Base-by-base conservation (phyloP, 1,139 yeast genomes). In the Sugiyamaella neomexicana region DNA sequence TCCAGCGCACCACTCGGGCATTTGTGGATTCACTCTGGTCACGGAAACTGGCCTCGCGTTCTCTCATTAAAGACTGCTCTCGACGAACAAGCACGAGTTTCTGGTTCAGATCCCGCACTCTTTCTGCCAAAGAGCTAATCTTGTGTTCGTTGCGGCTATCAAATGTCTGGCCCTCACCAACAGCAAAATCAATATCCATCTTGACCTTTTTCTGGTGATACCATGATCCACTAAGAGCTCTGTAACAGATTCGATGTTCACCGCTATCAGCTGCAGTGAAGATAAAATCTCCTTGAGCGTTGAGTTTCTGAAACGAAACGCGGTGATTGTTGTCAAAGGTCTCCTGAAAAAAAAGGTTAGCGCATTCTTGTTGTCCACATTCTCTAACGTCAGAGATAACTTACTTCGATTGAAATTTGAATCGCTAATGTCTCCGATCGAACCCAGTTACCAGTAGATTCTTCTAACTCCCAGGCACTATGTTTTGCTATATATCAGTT, bases 211-310 rank as follows among this genome's bases (percentile, higher is more conserved):
- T 75, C 68, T 68, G 73, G 55, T 74, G 75, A 69, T 76, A 77
- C 89, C 82, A 82, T 57, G 82, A 83, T 60, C 79, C 79, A 37
- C 81, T 76, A 60, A 81, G 78, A 3, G 89, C 86, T 55, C 83
- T 82, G 63, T 85, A 75, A 70, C 95, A 86, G 48, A 86, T 78
- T 63, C 80, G 74, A 72, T 86, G 93, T 65, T 84, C 88, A 44
- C 95, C 95, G 36, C 83, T 75, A 49, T 82, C 89, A 48, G 82
- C 73, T 1, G 91, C 85, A 31, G 83, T 80, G 70, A 84, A 85
- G 17, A 86, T 80, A 69, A 85, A 84, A 59, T 82, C 84, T 37
- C 89, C 88, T 27, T 72, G 69, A 27, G 87, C 74, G 5, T 77
- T 68, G 13, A 83, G 82, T 65, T 79, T 80, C 68, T 84, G 89